phyloP scores from a whole-genome alignment of 2,329 filamentous ascomycete species.

The Xylariaceae sp. region DNA sequence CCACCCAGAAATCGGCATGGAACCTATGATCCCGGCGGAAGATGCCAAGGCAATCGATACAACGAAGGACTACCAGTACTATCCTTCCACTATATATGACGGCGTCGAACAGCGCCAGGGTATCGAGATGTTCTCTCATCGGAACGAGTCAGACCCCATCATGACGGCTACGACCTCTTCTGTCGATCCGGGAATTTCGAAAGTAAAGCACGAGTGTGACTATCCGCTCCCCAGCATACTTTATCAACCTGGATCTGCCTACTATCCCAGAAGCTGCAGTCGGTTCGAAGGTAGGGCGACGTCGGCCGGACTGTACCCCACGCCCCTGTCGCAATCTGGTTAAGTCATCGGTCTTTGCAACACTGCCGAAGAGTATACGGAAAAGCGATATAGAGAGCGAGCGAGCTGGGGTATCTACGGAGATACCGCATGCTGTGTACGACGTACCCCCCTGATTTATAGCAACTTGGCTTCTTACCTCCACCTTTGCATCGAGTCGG shows the following conservation, averaged over 20 bases:
- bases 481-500: slow-evolving; percentile 23
- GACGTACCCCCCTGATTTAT: slow-evolving; percentile 15
- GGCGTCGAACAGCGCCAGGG: slow-evolving; percentile 39
- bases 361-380: slow-evolving; percentile 2
- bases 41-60: slow-evolving; percentile 47
- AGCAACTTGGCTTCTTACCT: slow-evolving; percentile 14
- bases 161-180: slow-evolving; percentile 31
- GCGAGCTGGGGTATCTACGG: slow-evolving; percentile 5
- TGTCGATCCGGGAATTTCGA: slow-evolving; percentile 33
- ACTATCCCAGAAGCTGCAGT: slow-evolving; percentile 39
- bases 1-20: slow-evolving; percentile 46
- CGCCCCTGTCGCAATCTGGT: slow-evolving; percentile 45
- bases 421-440: slow-evolving; percentile 13
- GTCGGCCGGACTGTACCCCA: slow-evolving; percentile 51
- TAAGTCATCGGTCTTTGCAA: slow-evolving; percentile 15
- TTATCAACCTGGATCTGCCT: slow-evolving; percentile 41
- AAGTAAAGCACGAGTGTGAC: slow-evolving; percentile 49
- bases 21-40: slow-evolving; percentile 47
- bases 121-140: slow-evolving; percentile 47
- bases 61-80: slow-evolving; percentile 52
- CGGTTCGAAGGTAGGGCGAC: slow-evolving; percentile 50
- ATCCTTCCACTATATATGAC: slow-evolving; percentile 47
- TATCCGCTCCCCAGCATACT: slow-evolving; percentile 44
- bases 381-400: not conserved
- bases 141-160: slow-evolving; percentile 30